Conservation (phyloP, 768 basidiomycete species). For the Suillus subluteus region DNA sequence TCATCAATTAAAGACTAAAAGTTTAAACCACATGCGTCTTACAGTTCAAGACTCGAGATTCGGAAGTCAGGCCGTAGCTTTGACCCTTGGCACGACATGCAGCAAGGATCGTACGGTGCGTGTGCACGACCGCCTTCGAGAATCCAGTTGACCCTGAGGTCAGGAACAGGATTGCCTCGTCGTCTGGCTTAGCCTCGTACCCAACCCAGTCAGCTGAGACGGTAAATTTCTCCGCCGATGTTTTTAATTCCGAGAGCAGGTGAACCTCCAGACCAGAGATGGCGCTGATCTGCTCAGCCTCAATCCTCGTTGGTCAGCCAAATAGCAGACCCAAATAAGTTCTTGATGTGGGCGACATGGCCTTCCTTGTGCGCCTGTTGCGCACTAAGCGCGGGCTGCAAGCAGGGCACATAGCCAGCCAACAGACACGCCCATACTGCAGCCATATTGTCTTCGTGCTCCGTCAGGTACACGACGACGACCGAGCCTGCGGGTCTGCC, state of each 20-base stretch:
- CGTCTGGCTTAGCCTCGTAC: slow-evolving; percentile 26
- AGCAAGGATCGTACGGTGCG: slow-evolving; percentile 42
- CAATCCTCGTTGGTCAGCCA: slow-evolving; percentile 35
- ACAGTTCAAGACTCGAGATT: slow-evolving; percentile 46
- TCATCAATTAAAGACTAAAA: neutral
- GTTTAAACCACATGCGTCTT: slow-evolving; percentile 6
- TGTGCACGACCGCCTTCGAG: slow-evolving; percentile 46
- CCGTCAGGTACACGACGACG: slow-evolving; percentile 32
- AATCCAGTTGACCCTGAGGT: slow-evolving; percentile 51
- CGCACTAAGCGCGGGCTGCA: slow-evolving; percentile 37
- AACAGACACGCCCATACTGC: slow-evolving; percentile 36
- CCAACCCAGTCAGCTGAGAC: slow-evolving; percentile 19
- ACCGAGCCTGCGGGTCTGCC: slow-evolving; percentile 29
- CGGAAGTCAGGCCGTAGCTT: slow-evolving; percentile 37
- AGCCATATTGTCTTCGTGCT: slow-evolving; percentile 38
- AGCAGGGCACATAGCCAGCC: slow-evolving; percentile 34
- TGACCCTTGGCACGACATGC: slow-evolving; percentile 37
- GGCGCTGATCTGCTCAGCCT: slow-evolving; percentile 26
- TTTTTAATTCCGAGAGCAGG: slow-evolving; percentile 26
- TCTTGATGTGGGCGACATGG: slow-evolving; percentile 33
- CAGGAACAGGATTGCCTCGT: slow-evolving; percentile 39
- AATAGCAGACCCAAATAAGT: slow-evolving; percentile 32
- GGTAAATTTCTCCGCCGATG: slow-evolving; percentile 12
- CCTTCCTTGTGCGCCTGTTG: slow-evolving; percentile 35
- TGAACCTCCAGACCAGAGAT: slow-evolving; percentile 29